These are phyloP conservation scores for Kwoniella pini DNA, from an alignment of 768 basidiomycete genomes.

Conservation along the genomic window DNA sequence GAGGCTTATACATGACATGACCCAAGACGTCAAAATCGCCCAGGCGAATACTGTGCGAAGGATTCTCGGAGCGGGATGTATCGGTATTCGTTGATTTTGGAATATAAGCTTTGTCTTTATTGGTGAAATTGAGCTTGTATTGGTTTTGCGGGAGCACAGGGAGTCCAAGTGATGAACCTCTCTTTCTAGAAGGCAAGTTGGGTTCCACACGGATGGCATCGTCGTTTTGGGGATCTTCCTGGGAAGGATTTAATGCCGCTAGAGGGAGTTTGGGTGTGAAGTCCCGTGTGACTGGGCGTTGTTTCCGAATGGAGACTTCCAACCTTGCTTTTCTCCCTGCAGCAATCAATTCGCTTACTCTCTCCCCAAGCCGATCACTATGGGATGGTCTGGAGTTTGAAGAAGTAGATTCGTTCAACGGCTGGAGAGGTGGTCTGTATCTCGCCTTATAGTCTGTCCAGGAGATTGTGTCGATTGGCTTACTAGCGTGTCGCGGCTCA, in stretches of 20 bases:
- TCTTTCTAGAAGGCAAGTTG: neutral
- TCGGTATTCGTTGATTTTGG: neutral
- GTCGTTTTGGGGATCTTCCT: neutral
- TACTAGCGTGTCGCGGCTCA: slow-evolving; percentile 2
- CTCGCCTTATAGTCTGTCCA: slow-evolving; percentile 1
- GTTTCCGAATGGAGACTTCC: slow-evolving; percentile 2
- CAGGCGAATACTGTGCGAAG: too few species aligned
- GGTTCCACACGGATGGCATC: slow-evolving; percentile 3
- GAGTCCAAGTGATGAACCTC: neutral
- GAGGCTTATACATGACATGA: neutral
- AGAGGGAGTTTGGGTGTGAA: neutral
- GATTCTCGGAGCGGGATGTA: neutral
- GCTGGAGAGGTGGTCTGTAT: too few species aligned
- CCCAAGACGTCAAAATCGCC: neutral
- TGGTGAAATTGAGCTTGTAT: neutral
- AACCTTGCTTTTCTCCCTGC: slow-evolving; percentile 10
- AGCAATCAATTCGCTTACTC: slow-evolving; percentile 9
- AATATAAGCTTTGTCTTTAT: neutral
- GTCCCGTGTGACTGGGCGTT: neutral
- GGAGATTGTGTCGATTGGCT: slow-evolving; percentile 3
- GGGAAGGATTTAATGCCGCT: neutral
- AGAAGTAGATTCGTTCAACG: neutral
- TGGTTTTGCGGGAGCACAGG: neutral
- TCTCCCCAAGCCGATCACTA: neutral
- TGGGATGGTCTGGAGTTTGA: neutral